A percentile compares a stretch with the other conserved stretches of the same genome.
Evolutionary conservation across 2,329 filamentous ascomycete species (phyloP).

Genomic region (Colletotrichum tabaci): DNA sequence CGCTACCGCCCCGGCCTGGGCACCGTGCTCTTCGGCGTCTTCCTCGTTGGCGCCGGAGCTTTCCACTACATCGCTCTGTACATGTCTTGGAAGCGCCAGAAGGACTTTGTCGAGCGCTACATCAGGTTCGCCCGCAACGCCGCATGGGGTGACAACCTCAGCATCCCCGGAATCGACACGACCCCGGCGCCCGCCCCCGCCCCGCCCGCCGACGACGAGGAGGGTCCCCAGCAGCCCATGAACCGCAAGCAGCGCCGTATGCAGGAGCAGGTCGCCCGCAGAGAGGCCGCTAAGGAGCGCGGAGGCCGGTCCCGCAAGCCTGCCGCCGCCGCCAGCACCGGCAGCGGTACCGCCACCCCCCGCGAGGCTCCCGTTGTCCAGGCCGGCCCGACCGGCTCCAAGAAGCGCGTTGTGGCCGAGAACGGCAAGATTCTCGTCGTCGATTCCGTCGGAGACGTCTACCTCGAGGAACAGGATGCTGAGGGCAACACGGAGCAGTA

Average conservation of each 20-base stretch:
- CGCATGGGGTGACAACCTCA: conserved; percentile 89
- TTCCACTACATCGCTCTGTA: conserved; percentile 90
- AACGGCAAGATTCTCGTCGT: conserved; percentile 97
- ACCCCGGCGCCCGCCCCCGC: conserved; percentile 59
- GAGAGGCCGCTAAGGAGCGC: conserved; percentile 66
- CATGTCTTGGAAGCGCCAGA: conserved; percentile 90
- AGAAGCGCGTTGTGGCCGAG: conserved; percentile 91
- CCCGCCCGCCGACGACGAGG: conserved; percentile 62
- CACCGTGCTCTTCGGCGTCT: conserved; percentile 84
- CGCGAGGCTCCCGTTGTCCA: conserved; percentile 66
- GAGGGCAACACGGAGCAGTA: conserved; percentile 88
- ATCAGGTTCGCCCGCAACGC: conserved; percentile 89
- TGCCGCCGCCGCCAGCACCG: conserved; percentile 48
- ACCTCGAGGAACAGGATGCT: conserved; percentile 91
- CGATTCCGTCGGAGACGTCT: conserved; percentile 92
- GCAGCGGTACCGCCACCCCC: conserved; percentile 49
- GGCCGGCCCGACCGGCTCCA: conserved; percentile 78
- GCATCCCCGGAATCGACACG: conserved; percentile 77
- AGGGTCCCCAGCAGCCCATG: conserved; percentile 69
- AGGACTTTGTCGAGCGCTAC: conserved; percentile 92
- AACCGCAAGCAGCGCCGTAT: conserved; percentile 91
- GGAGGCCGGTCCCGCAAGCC: conserved; percentile 54
- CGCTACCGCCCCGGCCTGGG: conserved; percentile 93
- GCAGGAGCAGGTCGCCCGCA: conserved; percentile 88
- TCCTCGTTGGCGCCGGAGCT: conserved; percentile 85